Evolutionary conservation across 805 yeast genomes (phyloP).

Genomic region (Metschnikowia vanudenii): DNA sequence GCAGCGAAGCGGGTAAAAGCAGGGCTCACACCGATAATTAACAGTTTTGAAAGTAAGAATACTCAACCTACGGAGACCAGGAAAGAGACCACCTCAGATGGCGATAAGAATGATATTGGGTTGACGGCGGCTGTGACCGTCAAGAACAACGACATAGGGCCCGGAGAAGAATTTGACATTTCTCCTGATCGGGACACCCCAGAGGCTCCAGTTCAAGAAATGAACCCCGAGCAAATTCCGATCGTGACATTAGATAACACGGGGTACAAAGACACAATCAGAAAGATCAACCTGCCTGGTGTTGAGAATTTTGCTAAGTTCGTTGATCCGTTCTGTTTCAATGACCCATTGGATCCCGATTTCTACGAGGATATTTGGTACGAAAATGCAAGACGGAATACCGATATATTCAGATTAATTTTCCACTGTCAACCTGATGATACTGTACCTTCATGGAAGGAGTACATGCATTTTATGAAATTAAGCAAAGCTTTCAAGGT

Average conservation of each 20-base stretch:
- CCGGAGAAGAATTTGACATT: constrained; percentile 20
- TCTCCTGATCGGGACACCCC: constrained; percentile 11
- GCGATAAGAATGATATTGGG: constrained; percentile 1
- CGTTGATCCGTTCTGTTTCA: constrained; percentile 85
- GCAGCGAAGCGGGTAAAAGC: constrained; percentile 33
- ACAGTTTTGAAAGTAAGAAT: constrained; percentile 5
- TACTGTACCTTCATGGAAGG: constrained; percentile 84
- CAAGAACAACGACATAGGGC: constrained; percentile 7
- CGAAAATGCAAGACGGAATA: constrained; percentile 78
- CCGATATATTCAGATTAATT: constrained; percentile 74
- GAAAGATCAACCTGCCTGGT: constrained; percentile 38
- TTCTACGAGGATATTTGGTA: constrained; percentile 87
- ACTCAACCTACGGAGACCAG: not conserved
- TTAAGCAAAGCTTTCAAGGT: constrained; percentile 55
- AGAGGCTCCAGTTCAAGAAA: constrained; percentile 23
- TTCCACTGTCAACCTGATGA: constrained; percentile 97
- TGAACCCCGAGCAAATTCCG: constrained; percentile 18
- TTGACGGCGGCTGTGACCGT: constrained; percentile 14
- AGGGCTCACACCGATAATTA: constrained; percentile 26
- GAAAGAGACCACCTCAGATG: not conserved
- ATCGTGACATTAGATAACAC: constrained; percentile 44
- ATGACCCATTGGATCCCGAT: constrained; percentile 79
- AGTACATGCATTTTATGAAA: constrained; percentile 70
- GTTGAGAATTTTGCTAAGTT: constrained; percentile 41
- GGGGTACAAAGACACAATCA: constrained; percentile 42